Base-by-base conservation (phyloP, 1,139 yeast genomes). In the Hemisphaericaspora lyxosophila region DNA sequence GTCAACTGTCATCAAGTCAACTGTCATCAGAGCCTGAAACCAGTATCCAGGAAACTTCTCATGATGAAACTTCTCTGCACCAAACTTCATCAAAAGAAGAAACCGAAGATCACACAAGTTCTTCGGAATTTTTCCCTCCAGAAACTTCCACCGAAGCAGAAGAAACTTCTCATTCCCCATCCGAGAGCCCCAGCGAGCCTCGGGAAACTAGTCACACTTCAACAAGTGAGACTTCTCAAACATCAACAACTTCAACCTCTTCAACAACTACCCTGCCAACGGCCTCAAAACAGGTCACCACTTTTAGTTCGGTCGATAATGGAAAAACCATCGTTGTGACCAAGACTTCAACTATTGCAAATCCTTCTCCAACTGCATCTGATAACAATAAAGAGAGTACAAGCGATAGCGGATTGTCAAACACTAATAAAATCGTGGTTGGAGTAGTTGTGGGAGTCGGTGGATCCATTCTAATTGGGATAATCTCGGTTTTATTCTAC, bases 361-460 rank as follows among this genome's bases (percentile, higher is more conserved):
- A 48, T 33, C 38, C 59, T 7, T 47, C 53, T n/a, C 62, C 73
- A 5, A 55, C 67, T 17, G 59, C 69, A 3, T 41, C 63, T 31
- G 41, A 54, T 14, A 46, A 47, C 19, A 39, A 46, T 28, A 46
- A 40, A 35, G 38, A 44, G 25, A 48, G 38, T 32, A 37, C 41
- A 20, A 45, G 42, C 17, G 28, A 42, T 34, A 33, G 49, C 26
- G 76, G 77, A 4, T 65, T 72, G 43, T 67, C 75, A 18, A 46
- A 59, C 27, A 69, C 75, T 38, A 72, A 72, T 49, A 64, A 59
- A 41, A 68, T 72, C 26, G 75, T 72, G 4, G 78, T 72, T 4
- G 78, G 78, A 31, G 77, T 71, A 2, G 77, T 72, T 31, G 78
- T 72, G 11, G 78, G 78, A 31, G 73, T 71, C 7, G 78, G 77